These are phyloP conservation scores for Phellinidium pouzarii DNA, from an alignment of 1,284 basidiomycete species.

Conservation along the genomic window DNA sequence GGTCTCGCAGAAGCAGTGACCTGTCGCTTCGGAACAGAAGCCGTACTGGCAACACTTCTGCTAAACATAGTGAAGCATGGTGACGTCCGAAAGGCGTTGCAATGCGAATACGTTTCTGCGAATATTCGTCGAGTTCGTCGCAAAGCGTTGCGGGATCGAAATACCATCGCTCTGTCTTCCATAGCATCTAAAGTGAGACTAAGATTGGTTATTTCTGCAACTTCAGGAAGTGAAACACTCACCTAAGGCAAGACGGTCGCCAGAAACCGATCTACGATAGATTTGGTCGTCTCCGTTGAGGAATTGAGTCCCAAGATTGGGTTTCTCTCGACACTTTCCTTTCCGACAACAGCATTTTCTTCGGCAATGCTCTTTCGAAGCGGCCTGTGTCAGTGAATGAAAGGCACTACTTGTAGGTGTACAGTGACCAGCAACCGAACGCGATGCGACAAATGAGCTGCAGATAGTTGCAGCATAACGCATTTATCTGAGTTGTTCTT, in stretches of 20 bases:
- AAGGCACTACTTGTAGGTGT: conserved; percentile 1
- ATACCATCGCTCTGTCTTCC: background rate
- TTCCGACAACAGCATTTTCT: conserved; percentile 11
- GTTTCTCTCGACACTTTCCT: conserved; percentile 13
- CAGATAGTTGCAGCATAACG: conserved; percentile 15
- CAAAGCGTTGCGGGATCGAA: background rate
- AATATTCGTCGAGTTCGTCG: conserved; percentile 7
- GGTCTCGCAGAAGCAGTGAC: background rate
- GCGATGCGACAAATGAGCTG: conserved; percentile 10
- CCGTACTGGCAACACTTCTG: conserved; percentile 17
- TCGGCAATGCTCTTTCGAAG: background rate
- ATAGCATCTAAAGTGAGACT: background rate
- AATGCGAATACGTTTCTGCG: background rate
- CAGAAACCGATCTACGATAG: background rate
- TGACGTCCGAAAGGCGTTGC: conserved; percentile 12
- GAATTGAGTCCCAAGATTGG: background rate
- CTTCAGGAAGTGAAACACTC: background rate
- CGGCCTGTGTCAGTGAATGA: background rate
- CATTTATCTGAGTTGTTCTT: conserved; percentile 14
- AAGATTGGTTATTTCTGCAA: background rate
- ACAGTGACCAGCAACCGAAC: conserved; percentile 2
- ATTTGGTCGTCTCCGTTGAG: background rate
- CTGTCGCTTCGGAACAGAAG: conserved; percentile 15
- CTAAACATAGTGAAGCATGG: conserved; percentile 18
- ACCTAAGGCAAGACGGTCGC: background rate